Percentiles rank a stretch among this genome's conserved stretches.
These are phyloP conservation scores for Lentinula raphanica DNA, from an alignment of 768 basidiomycete genomes.

Conservation along the genomic window DNA sequence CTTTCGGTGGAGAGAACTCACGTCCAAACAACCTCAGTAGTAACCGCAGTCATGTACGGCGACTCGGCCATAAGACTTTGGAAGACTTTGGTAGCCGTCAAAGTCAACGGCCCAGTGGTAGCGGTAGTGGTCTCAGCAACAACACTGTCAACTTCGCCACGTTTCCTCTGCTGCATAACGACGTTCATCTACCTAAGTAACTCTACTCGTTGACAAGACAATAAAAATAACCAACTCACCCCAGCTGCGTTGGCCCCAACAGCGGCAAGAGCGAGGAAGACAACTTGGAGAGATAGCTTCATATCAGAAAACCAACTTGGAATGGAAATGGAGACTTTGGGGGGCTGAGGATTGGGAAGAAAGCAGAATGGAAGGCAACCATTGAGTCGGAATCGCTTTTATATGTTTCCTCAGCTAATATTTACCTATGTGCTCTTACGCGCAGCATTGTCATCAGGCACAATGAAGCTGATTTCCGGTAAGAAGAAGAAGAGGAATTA, in stretches of 20 bases:
- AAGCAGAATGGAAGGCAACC: conserved; percentile 10
- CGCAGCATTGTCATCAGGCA: background rate
- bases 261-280: conserved; percentile 7
- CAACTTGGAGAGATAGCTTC: background rate
- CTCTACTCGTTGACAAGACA: conserved; percentile 8
- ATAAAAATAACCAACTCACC: conserved; percentile 23
- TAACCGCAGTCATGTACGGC: conserved; percentile 25
- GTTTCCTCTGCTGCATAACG: conserved; percentile 16
- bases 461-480: background rate
- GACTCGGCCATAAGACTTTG: conserved; percentile 20
- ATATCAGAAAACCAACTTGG: background rate
- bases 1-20: conserved; percentile 13
- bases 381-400: background rate
- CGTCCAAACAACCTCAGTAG: conserved; percentile 27
- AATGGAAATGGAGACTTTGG: background rate
- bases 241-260: conserved; percentile 4
- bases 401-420: background rate
- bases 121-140: background rate
- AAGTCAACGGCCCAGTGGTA: conserved; percentile 8
- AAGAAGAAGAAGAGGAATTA: background rate
- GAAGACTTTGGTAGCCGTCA: conserved; percentile 21
- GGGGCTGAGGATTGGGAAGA: background rate
- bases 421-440: background rate
- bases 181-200: too few species aligned
- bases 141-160: conserved; percentile 5